These are phyloP conservation scores for Bipolaris bicolor DNA, from an alignment of 2,329 filamentous ascomycete genomes.

Conservation along the genomic window DNA sequence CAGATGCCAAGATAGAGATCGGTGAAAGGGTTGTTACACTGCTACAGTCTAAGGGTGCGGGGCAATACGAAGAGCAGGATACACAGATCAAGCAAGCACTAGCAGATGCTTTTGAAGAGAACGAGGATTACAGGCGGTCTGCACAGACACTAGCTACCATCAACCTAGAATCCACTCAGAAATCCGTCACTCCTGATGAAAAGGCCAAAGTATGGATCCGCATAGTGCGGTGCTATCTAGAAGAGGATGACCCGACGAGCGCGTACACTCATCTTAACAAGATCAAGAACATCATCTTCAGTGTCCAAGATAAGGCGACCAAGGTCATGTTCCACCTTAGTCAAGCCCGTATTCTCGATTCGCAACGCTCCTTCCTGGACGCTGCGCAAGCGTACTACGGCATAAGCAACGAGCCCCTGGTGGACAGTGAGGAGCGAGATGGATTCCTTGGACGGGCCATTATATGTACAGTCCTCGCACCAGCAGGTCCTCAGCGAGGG, in stretches of 20 bases:
- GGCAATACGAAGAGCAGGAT: constrained; percentile 80
- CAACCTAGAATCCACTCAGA: constrained; percentile 86
- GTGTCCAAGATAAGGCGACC: constrained; percentile 73
- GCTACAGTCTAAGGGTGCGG: constrained; percentile 70
- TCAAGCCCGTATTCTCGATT: constrained; percentile 91
- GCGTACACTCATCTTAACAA: constrained; percentile 92
- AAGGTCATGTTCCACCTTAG: constrained; percentile 87
- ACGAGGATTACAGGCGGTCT: constrained; percentile 80
- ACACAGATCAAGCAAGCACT: constrained; percentile 79
- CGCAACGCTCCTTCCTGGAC: constrained; percentile 85
- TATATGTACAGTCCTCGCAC: constrained; percentile 89
- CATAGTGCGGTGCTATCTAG: constrained; percentile 91
- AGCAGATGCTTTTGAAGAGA: constrained; percentile 79
- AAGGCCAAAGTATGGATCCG: constrained; percentile 89
- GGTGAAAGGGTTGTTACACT: constrained; percentile 74
- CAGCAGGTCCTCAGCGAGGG: constrained; percentile 84
- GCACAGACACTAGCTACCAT: constrained; percentile 82
- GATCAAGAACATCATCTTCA: constrained; percentile 89
- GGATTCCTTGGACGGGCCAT: constrained; percentile 86
- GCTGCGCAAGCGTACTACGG: constrained; percentile 88
- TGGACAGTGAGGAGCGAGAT: constrained; percentile 86
- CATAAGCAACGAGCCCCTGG: constrained; percentile 75
- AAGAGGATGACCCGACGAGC: constrained; percentile 86
- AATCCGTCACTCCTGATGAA: constrained; percentile 79
- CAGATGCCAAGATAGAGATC: constrained; percentile 74